Evolutionary conservation across 1,284 basidiomycete genomes (phyloP).

Genomic region (Fistulinella cinereoalba): DNA sequence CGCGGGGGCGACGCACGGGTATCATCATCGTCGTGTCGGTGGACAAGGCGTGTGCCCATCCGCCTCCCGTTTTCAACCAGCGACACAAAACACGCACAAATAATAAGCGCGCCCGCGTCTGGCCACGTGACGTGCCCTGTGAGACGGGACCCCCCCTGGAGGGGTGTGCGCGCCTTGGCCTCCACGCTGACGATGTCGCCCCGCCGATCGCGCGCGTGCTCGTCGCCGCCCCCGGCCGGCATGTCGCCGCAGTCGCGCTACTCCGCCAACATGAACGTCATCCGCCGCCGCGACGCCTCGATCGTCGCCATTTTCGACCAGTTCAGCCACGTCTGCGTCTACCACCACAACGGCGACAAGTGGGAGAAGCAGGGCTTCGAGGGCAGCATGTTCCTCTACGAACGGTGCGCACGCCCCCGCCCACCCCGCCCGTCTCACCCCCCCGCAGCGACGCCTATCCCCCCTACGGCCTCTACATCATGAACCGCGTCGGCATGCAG

Average conservation of each 20-base stretch:
- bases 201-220: conserved; percentile 29
- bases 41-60: conserved; percentile 15
- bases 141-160: conserved; percentile 5
- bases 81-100: conserved; percentile 34
- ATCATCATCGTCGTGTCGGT: conserved; percentile 30
- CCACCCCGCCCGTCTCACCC: background rate
- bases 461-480: conserved; percentile 82
- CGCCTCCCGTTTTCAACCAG: conserved; percentile 37
- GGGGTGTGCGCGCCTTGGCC: too few relatives aligned
- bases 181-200: too few relatives aligned
- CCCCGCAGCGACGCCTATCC: conserved; percentile 61
- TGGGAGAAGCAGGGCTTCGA: conserved; percentile 87
- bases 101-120: conserved; percentile 34
- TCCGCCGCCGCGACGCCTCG: conserved; percentile 76
- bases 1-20: conserved; percentile 20
- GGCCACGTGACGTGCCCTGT: conserved; percentile 24
- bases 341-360: conserved; percentile 64
- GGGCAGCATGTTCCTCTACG: conserved; percentile 87
- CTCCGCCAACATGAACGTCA: conserved; percentile 78
- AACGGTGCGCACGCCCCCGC: conserved; percentile 49
- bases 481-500: conserved; percentile 84
- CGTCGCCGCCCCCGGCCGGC: conserved; percentile 28
- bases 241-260: conserved; percentile 62
- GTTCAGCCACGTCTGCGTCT: conserved; percentile 82
- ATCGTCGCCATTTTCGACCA: conserved; percentile 81